Conservation (phyloP, 1,139 yeast species). For the Geotrichum histeridarum region DNA sequence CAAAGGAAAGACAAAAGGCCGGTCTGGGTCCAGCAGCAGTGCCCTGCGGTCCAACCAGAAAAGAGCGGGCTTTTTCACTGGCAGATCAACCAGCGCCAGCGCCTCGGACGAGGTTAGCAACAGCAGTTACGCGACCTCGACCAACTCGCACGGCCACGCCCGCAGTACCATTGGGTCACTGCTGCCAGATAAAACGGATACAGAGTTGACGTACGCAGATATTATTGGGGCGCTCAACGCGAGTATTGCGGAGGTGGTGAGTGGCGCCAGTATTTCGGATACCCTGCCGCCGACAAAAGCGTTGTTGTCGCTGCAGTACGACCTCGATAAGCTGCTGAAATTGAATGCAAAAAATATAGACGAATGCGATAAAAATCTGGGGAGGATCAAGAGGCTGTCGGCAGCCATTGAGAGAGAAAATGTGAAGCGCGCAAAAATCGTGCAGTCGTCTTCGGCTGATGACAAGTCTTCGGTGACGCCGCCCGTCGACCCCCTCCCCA, state of each 20-base stretch:
- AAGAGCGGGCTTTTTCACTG: not conserved
- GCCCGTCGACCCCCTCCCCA: not conserved
- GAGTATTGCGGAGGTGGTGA: not conserved
- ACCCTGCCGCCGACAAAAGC: slow-evolving; percentile 16
- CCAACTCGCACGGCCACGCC: not conserved
- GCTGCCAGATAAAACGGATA: slow-evolving; percentile 16
- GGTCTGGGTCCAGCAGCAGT: slow-evolving; percentile 3
- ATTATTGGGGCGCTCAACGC: slow-evolving; percentile 14
- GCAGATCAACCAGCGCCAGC: slow-evolving; percentile 11
- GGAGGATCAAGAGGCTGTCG: slow-evolving; percentile 14
- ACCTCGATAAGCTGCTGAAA: slow-evolving; percentile 13
- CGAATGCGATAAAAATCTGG: slow-evolving; percentile 15
- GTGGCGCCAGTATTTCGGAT: slow-evolving; percentile 9
- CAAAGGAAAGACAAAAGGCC: slow-evolving; percentile 13
- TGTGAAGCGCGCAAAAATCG: slow-evolving; percentile 10
- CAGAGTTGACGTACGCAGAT: slow-evolving; percentile 17
- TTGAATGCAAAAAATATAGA: slow-evolving; percentile 10
- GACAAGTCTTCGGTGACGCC: not conserved
- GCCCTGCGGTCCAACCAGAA: slow-evolving; percentile 10
- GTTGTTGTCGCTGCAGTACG: slow-evolving; percentile 14
- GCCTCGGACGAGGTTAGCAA: slow-evolving; percentile 7
- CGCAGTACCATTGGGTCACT: slow-evolving; percentile 8
- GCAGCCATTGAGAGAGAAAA: slow-evolving; percentile 17
- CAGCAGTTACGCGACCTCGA: too few relatives aligned
- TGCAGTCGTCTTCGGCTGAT: not conserved